Evolutionary conservation across 139 green algal genomes (phyloP), one percentile per base, ranked within the genome.

Genomic region (Medakamo hakoo): DNA sequence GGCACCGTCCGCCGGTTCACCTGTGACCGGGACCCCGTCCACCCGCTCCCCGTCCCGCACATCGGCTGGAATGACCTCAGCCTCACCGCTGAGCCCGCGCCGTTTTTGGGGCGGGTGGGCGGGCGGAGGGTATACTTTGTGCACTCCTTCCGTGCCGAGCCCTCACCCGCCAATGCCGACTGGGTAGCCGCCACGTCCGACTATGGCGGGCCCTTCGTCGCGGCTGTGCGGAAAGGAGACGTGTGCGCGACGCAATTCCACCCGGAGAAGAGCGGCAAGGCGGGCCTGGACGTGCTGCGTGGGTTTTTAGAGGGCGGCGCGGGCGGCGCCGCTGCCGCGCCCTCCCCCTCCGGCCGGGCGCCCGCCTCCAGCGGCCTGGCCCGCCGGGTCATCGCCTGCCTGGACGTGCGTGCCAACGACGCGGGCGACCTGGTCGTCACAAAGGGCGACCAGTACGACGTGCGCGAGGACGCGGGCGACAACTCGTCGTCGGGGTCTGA

Each of bases 361-460:
- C 21, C 57, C 27, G n/a, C 32, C 20, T 24, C 23, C 4, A 55
- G 61, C 3, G 84, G 84, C 14, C 83, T 98, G 56, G 89, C 89
- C 28, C 91, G 91, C 73, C 80, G 91, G 25, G 91, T 98, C 30
- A 98, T 99, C 64, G 93, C 92, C 0, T 98, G 92, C 76, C 76
- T 99, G 68, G 93, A 99, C 70, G 93, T 99, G 63, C 72, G 93
- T 24, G 71, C 76, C 48, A 99, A 99, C 67, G 92, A 99, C 72
- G 26, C 62, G 9, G 93, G 93, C 0, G 93, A 99, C 73, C 77
- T 99, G 59, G 93, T 95, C 19, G 88, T 96, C 4, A 96, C 88
- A 22, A 95, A 95, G 81, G 71, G 76, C 0, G 67, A 76, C 49
- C 67, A 76, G 63, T 99, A 99, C 60, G 93, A 99, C 74, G 93